Evolutionary conservation across 2,329 filamentous ascomycete species (phyloP).

Genomic region (Lachnellula hyalina): DNA sequence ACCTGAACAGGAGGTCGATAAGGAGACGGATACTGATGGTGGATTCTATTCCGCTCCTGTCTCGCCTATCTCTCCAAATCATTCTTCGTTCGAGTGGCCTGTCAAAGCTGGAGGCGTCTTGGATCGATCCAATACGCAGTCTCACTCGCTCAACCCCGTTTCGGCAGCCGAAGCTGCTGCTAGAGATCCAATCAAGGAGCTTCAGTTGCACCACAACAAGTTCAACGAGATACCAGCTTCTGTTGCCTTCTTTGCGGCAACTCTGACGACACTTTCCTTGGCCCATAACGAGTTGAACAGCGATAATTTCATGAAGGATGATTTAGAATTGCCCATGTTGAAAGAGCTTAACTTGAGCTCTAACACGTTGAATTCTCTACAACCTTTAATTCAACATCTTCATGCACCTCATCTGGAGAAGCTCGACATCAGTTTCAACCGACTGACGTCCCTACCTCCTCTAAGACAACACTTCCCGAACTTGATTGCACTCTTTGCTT

Average conservation of each 20-base stretch:
- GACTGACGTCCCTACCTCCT: slow-evolving; percentile 63
- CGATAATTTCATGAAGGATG: slow-evolving; percentile 59
- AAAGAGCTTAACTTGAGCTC: slow-evolving; percentile 70
- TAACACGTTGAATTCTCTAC: slow-evolving; percentile 68
- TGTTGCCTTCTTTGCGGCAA: slow-evolving; percentile 65
- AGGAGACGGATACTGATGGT: slow-evolving; percentile 33
- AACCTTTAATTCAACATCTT: slow-evolving; percentile 59
- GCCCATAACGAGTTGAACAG: slow-evolving; percentile 68
- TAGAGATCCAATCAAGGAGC: slow-evolving; percentile 45
- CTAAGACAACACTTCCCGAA: slow-evolving; percentile 65
- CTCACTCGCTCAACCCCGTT: slow-evolving; percentile 53
- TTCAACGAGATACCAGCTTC: slow-evolving; percentile 64
- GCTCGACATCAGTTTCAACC: slow-evolving; percentile 78
- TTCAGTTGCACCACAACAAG: slow-evolving; percentile 73
- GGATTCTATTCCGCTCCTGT: slow-evolving; percentile 23
- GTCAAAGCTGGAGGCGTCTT: slow-evolving; percentile 46
- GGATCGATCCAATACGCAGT: slow-evolving; percentile 64
- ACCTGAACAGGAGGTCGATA: slow-evolving; percentile 24
- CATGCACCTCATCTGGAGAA: slow-evolving; percentile 70
- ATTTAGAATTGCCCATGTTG: slow-evolving; percentile 66
- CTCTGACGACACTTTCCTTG: slow-evolving; percentile 66
- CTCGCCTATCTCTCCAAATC: slow-evolving; percentile 22
- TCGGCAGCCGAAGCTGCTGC: slow-evolving; percentile 51
- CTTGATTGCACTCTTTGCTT: slow-evolving; percentile 64
- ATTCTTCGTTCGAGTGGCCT: slow-evolving; percentile 26